Evolutionary conservation across 2,329 filamentous ascomycete species (phyloP).

Genomic region (Diaporthe velutina): DNA sequence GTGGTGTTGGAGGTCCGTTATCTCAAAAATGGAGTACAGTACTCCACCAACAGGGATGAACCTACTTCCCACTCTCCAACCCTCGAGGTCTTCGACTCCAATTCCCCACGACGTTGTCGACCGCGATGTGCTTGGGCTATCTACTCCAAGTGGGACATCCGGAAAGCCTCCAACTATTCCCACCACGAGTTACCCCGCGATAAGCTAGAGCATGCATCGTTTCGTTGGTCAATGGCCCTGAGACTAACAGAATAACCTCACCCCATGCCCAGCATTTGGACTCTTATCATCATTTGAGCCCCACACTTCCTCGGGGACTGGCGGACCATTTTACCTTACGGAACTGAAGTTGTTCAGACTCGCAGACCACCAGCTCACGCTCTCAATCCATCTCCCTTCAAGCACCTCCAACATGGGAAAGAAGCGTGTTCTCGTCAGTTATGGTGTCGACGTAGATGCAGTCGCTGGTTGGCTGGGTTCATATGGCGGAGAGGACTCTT

Average conservation of each 20-base stretch:
- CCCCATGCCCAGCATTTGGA: background rate
- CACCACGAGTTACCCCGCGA: background rate
- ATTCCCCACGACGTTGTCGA: too few relatives aligned
- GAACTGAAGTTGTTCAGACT: background rate
- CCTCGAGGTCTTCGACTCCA: background rate
- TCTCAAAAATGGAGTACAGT: background rate
- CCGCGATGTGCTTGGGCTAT: too few relatives aligned
- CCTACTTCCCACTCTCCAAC: too few relatives aligned
- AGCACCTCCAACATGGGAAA: constrained; percentile 47
- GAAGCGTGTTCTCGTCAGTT: constrained; percentile 50
- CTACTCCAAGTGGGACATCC: background rate
- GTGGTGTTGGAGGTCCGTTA: background rate
- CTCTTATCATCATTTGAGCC: background rate
- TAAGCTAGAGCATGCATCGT: background rate
- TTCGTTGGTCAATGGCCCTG: background rate
- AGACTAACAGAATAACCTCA: background rate
- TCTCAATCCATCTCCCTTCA: background rate
- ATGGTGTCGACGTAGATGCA: constrained; percentile 50
- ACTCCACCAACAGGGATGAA: background rate
- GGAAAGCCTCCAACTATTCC: background rate
- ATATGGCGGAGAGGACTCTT: constrained; percentile 50
- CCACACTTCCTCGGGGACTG: background rate
- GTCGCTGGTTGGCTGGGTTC: constrained; percentile 50
- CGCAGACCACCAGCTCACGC: background rate
- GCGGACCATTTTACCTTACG: background rate